phyloP scores from a whole-genome alignment of 1,284 basidiomycete species.

The Ustilago sp. region DNA sequence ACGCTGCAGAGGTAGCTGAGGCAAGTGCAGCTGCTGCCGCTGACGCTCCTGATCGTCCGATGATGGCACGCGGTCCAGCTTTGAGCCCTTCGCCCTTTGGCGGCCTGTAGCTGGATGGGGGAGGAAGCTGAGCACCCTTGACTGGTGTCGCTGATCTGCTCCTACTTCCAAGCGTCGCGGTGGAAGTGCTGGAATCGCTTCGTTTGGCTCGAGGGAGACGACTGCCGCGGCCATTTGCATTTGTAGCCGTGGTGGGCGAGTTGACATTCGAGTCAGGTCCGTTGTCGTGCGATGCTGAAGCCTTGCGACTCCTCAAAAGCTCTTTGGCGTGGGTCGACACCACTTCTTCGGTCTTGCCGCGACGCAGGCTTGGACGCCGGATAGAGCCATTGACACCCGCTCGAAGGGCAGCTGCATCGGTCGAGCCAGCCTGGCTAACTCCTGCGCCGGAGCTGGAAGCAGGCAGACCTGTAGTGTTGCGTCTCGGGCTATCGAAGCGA shows the following conservation, averaged over 20 bases:
- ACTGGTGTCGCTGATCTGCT: conserved; percentile 41
- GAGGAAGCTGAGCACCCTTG: conserved; percentile 23
- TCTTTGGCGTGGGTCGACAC: conserved; percentile 57
- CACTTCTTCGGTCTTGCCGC: conserved; percentile 73
- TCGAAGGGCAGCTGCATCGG: conserved; percentile 2
- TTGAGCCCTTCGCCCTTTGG: conserved; percentile 47
- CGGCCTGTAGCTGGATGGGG: conserved; percentile 44
- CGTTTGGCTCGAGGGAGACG: conserved; percentile 47
- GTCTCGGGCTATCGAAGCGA: conserved; percentile 50
- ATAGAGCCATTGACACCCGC: conserved; percentile 15
- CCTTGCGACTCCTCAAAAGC: conserved; percentile 21
- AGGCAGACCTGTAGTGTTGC: conserved; percentile 21
- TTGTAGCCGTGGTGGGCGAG: conserved; percentile 14
- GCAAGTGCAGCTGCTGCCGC: conserved; percentile 25
- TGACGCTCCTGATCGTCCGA: conserved; percentile 45
- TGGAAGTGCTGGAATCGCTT: conserved; percentile 33
- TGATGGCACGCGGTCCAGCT: conserved; percentile 49
- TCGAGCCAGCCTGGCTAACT: neutral
- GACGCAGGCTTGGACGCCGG: conserved; percentile 75
- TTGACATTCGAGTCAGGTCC: conserved; percentile 19
- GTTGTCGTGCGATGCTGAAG: conserved; percentile 21
- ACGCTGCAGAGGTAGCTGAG: conserved; percentile 17
- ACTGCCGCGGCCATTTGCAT: conserved; percentile 20
- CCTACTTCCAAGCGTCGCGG: conserved; percentile 25
- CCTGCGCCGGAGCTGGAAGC: conserved; percentile 8